A percentile compares a stretch with the other conserved stretches of the same genome.
Evolutionary conservation across 805 yeast genomes (phyloP).

Genomic region (Candida berthetii): DNA sequence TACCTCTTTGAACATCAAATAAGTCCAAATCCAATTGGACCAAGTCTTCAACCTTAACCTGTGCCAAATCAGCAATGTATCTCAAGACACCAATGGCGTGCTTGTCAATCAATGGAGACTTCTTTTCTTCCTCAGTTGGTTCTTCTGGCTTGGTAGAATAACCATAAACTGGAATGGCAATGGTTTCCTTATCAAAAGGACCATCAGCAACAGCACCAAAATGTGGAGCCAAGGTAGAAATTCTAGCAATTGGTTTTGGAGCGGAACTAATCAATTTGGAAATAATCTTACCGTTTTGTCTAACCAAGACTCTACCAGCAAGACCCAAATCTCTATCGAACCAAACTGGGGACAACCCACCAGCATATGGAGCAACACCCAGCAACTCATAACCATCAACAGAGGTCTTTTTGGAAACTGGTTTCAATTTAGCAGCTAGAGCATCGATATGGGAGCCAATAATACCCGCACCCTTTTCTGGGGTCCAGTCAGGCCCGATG

Average conservation of each 20-base stretch:
- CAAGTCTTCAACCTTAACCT: constrained; percentile 53
- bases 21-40: constrained; percentile 71
- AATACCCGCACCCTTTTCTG: constrained; percentile 60
- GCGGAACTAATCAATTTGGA: constrained; percentile 48
- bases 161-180: constrained; percentile 75
- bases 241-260: constrained; percentile 69
- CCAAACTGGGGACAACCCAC: constrained; percentile 61
- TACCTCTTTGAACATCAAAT: constrained; percentile 76
- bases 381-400: constrained; percentile 72
- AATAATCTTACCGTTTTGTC: constrained; percentile 28
- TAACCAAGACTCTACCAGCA: constrained; percentile 70
- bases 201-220: constrained; percentile 66
- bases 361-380: constrained; percentile 84
- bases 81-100: constrained; percentile 67
- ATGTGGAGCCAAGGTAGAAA: constrained; percentile 84
- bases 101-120: constrained; percentile 60
- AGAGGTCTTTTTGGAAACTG: constrained; percentile 51
- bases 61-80: constrained; percentile 57
- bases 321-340: constrained; percentile 84
- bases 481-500: constrained; percentile 61
- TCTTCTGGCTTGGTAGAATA: constrained; percentile 30
- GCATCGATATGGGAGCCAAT: constrained; percentile 78
- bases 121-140: constrained; percentile 53
- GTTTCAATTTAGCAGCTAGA: constrained; percentile 63
- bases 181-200: constrained; percentile 73